These are phyloP conservation scores for Suhomyces faveliae DNA, from an alignment of 805 yeast genomes.

Conservation along the genomic window DNA sequence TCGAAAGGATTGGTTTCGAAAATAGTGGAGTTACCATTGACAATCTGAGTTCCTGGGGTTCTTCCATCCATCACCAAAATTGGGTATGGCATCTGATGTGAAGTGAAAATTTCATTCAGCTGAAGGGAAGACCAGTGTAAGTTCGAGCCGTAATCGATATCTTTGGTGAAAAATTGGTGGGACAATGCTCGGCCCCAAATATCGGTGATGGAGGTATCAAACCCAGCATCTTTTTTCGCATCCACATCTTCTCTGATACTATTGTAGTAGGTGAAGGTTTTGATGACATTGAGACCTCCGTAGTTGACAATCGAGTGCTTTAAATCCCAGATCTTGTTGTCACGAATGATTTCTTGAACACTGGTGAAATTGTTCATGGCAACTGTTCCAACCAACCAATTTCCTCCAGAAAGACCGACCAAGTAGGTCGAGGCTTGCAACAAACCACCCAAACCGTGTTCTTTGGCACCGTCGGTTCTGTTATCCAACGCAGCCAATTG, in stretches of 20 bases:
- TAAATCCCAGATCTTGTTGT: constrained; percentile 36
- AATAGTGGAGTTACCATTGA: constrained; percentile 27
- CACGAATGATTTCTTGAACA: constrained; percentile 39
- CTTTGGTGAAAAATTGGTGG: constrained; percentile 36
- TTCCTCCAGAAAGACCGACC: constrained; percentile 64
- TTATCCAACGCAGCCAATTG: constrained; percentile 40
- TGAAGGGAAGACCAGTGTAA: constrained; percentile 24
- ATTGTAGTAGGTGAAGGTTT: constrained; percentile 56
- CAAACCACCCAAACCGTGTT: constrained; percentile 44
- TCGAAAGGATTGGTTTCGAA: constrained; percentile 27
- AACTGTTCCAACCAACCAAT: constrained; percentile 65
- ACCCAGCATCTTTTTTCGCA: constrained; percentile 38
- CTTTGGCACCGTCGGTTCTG: constrained; percentile 27
- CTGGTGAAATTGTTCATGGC: constrained; percentile 58
- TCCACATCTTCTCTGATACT: constrained; percentile 27
- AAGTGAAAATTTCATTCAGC: constrained; percentile 18
- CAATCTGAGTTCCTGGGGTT: constrained; percentile 20
- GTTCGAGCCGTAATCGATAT: constrained; percentile 26
- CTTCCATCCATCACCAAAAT: constrained; percentile 27
- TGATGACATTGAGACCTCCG: constrained; percentile 57
- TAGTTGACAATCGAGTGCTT: constrained; percentile 69
- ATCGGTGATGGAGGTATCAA: constrained; percentile 38
- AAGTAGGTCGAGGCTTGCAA: constrained; percentile 69
- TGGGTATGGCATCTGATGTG: constrained; percentile 29
- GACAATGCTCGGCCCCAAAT: constrained; percentile 44